Base-by-base conservation (phyloP, 306 rosid species). In the Leucaena leucocephala region DNA sequence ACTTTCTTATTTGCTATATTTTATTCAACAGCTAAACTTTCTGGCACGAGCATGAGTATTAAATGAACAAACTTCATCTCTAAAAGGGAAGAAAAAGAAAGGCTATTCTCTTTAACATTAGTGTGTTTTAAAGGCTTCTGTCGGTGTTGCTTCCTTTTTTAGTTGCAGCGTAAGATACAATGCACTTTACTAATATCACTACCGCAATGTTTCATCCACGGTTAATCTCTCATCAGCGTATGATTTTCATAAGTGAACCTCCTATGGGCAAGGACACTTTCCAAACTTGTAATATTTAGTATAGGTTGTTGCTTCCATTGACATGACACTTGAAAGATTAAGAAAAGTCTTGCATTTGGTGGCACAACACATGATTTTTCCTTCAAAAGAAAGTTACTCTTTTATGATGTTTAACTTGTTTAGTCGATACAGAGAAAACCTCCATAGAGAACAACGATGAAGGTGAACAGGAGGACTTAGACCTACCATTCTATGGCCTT, bases 381-480 rank as follows among this genome's bases (percentile, higher is more conserved):
- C 45, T 61, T 76, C 33, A 58, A 64, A 34, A 46, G 45, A 64
- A 35, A 0, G 33, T 34, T 75, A 6, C 59, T 38, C 38, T 55
- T 61, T 44, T 45, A 16, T 75, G 44, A 61, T 35, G 21, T 62
- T 46, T 27, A 33, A 12, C 50, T 76, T 19, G 21, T 63, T 63
- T 76, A 45, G 19, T 48, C n/a, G 15, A 35, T 12, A 68, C 49
- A 50, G 72, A 65, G n/a, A 34, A n/a, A 27, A 5, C 16, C 5
- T 38, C n/a, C 7, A 36, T 17, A 70, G 72, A 36, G 43, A 69
- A 70, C 15, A 71, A 42, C 6, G 70, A 36, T 9, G 84, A 74
- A 61, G 84, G 54, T 0, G 21, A 42, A 62, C 75, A 80, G n/a
- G 87, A 88, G 63, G 90, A 88, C 21, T 45, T 87, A 46, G 90